phyloP scores from a whole-genome alignment of 805 yeast species.

The Kuraishia hungarica region DNA sequence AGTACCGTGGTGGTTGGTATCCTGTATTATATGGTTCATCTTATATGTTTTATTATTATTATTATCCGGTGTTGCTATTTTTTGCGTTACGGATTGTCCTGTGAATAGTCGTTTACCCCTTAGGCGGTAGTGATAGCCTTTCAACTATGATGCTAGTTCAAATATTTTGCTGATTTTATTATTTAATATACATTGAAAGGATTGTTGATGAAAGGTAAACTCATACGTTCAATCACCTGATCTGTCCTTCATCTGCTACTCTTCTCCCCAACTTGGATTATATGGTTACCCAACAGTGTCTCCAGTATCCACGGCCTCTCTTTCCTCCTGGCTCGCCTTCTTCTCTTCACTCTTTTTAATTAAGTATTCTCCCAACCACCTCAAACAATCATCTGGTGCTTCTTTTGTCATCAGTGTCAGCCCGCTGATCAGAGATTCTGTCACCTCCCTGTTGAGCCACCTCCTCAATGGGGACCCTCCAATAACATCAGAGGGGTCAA shows the following conservation, averaged over 20 bases:
- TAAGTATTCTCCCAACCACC: constrained; percentile 30
- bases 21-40: not conserved
- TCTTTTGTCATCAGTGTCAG: constrained; percentile 25
- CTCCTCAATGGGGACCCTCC: constrained; percentile 46
- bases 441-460: constrained; percentile 39
- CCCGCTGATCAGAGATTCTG: constrained; percentile 35
- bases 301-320: no score
- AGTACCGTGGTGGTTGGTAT: not conserved
- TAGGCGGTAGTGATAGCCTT: not conserved
- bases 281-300: not conserved
- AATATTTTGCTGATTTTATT: no score
- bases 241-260: no score
- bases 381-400: constrained; percentile 32
- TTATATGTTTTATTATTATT: no score
- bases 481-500: constrained; percentile 27
- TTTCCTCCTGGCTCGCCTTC: not conserved
- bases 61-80: not conserved
- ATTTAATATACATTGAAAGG: no score
- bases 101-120: not conserved
- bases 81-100: not conserved
- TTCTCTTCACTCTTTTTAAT: constrained; percentile 11
- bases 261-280: not conserved
- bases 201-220: no score
- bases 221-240: no score
- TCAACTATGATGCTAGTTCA: no score